phyloP scores from a whole-genome alignment of 2,329 filamentous ascomycete genomes.

The Sclerotinia borealis region DNA sequence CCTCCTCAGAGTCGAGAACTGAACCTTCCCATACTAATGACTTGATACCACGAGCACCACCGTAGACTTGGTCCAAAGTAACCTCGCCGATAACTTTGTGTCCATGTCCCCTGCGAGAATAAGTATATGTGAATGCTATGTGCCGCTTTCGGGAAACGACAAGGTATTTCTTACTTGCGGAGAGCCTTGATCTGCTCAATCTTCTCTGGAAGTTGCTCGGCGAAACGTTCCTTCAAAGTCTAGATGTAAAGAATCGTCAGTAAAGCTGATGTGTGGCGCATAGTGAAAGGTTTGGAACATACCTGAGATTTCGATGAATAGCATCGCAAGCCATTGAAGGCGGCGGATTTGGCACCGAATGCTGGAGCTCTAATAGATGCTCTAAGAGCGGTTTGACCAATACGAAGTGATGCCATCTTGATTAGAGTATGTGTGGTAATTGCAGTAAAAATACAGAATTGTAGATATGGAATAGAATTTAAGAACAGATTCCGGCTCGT shows the following conservation, averaged over 20 bases:
- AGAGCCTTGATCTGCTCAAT: slow-evolving; percentile 99
- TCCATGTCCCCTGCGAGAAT: slow-evolving; percentile 69
- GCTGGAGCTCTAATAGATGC: slow-evolving; percentile 63
- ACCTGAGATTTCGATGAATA: slow-evolving; percentile 94
- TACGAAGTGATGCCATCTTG: slow-evolving; percentile 78
- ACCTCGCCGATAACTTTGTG: slow-evolving; percentile 95
- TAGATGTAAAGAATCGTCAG: slow-evolving; percentile 35
- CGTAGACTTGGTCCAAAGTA: slow-evolving; percentile 98
- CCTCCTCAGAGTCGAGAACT: slow-evolving; percentile 96
- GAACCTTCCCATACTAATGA: slow-evolving; percentile 97
- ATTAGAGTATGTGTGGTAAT: neutral
- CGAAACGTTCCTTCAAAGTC: slow-evolving; percentile 98
- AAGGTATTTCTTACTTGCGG: slow-evolving; percentile 65
- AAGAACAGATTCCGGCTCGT: slow-evolving; percentile 3
- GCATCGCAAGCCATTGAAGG: slow-evolving; percentile 78
- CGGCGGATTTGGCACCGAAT: slow-evolving; percentile 61
- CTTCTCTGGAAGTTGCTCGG: slow-evolving; percentile 90
- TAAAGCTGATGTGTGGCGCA: slow-evolving; percentile 22
- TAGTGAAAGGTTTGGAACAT: slow-evolving; percentile 32
- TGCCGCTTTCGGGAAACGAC: neutral
- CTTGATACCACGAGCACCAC: slow-evolving; percentile 98
- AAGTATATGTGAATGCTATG: slow-evolving; percentile 19
- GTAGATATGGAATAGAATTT: slow-evolving; percentile 32
- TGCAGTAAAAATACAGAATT: slow-evolving; percentile 22
- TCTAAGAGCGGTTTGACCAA: slow-evolving; percentile 77